Conservation (phyloP, 1,284 basidiomycete genomes). For the Thelephora terrestris region DNA sequence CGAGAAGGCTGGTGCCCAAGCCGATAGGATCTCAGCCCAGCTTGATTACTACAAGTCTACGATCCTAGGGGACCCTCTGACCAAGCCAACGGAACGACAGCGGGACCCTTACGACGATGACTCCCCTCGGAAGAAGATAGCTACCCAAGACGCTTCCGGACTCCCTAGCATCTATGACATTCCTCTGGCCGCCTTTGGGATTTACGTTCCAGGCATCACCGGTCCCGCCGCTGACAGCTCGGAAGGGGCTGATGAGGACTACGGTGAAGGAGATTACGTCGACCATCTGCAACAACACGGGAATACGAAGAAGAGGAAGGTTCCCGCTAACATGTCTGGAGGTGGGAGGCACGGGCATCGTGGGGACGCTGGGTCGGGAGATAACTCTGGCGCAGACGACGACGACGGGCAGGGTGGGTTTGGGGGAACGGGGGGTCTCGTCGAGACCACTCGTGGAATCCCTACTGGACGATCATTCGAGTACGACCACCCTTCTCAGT, state of each 20-base stretch:
- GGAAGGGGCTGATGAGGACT: conserved; percentile 35
- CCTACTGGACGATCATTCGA: conserved; percentile 15
- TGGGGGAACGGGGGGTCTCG: conserved; percentile 12
- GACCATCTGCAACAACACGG: conserved; percentile 63
- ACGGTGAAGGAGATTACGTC: conserved; percentile 46
- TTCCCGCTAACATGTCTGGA: conserved; percentile 43
- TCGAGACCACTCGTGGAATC: conserved; percentile 16
- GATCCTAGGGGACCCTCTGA: conserved; percentile 23
- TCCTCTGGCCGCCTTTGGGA: too few relatives aligned
- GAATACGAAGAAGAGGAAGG: conserved; percentile 81
- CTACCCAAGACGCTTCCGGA: background rate
- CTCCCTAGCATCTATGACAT: background rate
- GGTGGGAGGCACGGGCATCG: conserved; percentile 24
- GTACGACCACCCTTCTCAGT: conserved; percentile 13
- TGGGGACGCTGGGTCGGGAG: conserved; percentile 23
- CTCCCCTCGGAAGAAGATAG: conserved; percentile 2
- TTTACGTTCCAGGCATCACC: background rate
- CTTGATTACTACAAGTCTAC: conserved; percentile 55
- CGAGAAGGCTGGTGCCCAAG: conserved; percentile 41
- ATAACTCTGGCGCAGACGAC: conserved; percentile 28
- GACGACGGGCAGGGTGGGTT: conserved; percentile 24
- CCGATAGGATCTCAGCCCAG: conserved; percentile 39
- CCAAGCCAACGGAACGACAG: too few relatives aligned
- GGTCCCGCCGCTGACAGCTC: conserved; percentile 10
- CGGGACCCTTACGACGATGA: conserved; percentile 30